Evolutionary conservation across 2,329 filamentous ascomycete species (phyloP).

Genomic region (Diplodia sapinea): DNA sequence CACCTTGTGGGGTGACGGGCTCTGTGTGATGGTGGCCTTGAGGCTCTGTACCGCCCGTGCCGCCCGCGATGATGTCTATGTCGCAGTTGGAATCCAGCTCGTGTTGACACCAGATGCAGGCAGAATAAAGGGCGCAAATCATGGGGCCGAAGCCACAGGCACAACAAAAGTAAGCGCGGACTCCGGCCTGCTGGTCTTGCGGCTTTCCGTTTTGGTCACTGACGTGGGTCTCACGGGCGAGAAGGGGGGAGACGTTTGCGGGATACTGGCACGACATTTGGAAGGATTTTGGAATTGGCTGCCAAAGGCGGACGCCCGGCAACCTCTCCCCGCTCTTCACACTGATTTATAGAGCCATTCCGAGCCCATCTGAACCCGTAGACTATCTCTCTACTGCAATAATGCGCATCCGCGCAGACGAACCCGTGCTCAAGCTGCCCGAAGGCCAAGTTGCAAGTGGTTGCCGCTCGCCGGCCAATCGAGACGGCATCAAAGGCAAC

Average conservation of each 20-base stretch:
- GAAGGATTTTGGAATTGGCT: not conserved
- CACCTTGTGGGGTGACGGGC: not conserved
- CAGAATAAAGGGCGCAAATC: constrained; percentile 6
- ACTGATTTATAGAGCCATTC: not conserved
- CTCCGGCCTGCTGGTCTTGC: not conserved
- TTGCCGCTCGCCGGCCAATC: not conserved
- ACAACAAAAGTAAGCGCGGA: not conserved
- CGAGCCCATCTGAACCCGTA: too few species aligned
- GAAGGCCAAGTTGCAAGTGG: not conserved
- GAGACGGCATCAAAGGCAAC: not conserved
- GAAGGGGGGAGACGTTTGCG: not conserved
- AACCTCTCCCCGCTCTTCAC: too few species aligned
- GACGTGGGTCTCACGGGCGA: not conserved
- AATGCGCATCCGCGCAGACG: constrained; percentile 4
- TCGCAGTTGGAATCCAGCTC: not conserved
- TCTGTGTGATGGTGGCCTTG: not conserved
- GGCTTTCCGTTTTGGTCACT: not conserved
- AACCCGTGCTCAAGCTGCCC: not conserved
- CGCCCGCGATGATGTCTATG: not conserved
- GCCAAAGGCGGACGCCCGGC: not conserved
- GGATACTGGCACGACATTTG: not conserved
- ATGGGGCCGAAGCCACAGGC: not conserved
- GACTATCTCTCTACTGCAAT: not conserved
- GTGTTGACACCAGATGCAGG: not conserved
- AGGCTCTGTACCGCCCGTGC: not conserved